Conservation (phyloP, 2,329 filamentous ascomycete genomes). For the Neonectria hederae region DNA sequence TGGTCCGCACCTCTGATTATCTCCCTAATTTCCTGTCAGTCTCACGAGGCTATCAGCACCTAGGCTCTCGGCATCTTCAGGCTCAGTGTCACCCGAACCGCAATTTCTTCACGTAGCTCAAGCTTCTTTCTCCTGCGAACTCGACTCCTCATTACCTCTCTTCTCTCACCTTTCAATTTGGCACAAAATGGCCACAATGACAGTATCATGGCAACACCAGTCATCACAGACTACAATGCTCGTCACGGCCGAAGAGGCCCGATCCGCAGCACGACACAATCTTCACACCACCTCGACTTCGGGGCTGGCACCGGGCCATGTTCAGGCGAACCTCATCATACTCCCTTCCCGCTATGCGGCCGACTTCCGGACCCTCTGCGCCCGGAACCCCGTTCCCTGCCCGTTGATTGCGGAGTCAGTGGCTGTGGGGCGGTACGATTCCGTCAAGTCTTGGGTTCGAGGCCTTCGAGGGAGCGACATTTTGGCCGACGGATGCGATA, state of each 20-base stretch:
- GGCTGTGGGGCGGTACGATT: conserved; percentile 52
- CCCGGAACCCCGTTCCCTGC: conserved; percentile 70
- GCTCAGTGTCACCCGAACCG: neutral
- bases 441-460: conserved; percentile 47
- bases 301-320: conserved; percentile 62
- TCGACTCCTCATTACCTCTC: neutral
- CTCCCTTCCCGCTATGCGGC: conserved; percentile 64
- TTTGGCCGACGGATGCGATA: conserved; percentile 58
- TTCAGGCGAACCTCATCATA: conserved; percentile 71
- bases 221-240: neutral
- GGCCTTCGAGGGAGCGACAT: conserved; percentile 28
- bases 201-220: neutral
- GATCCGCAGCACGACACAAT: conserved; percentile 54
- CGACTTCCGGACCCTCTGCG: conserved; percentile 68
- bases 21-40: neutral
- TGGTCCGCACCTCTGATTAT: neutral
- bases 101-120: neutral
- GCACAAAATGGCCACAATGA: neutral
- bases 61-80: neutral
- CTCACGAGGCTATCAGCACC: neutral
- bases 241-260: conserved; percentile 49
- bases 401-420: conserved; percentile 66
- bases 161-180: neutral
- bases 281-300: conserved; percentile 57
- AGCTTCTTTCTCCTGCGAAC: neutral